These are phyloP conservation scores for Rhizoclosmatium sp. DNA, from an alignment of 192 early-diverging fungal genomes.

Conservation along the genomic window DNA sequence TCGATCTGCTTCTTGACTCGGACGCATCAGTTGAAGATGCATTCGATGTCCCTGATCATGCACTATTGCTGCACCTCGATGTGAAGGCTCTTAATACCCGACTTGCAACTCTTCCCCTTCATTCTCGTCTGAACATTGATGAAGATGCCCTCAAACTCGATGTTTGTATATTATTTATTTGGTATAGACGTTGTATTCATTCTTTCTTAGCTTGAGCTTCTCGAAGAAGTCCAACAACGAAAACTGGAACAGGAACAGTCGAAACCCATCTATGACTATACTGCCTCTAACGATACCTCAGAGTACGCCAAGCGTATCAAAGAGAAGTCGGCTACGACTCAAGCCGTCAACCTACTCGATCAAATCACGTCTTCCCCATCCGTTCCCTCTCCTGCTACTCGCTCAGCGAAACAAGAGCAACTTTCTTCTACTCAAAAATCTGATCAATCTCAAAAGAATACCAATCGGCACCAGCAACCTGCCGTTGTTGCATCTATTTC, in stretches of 20 bases:
- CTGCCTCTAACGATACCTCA: neutral
- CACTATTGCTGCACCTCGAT: neutral
- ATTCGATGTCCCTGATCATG: neutral
- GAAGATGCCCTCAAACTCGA: neutral
- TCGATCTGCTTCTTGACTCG: neutral
- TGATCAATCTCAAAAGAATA: too few relatives aligned
- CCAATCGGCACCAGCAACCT: too few relatives aligned
- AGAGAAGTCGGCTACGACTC: neutral
- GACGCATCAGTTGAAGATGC: neutral
- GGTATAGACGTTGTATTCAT: neutral
- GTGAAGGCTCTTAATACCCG: neutral
- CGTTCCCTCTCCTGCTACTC: too few relatives aligned
- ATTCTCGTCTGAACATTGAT: neutral
- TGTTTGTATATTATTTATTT: neutral
- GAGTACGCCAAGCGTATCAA: neutral
- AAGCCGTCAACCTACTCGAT: too few relatives aligned
- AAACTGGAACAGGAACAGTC: neutral
- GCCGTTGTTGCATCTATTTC: too few relatives aligned
- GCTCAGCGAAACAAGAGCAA: too few relatives aligned
- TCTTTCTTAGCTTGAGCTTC: neutral
- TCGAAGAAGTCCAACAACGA: neutral
- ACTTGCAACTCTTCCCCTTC: neutral
- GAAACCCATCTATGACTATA: neutral
- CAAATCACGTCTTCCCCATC: too few relatives aligned
- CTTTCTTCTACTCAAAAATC: too few relatives aligned